These are phyloP conservation scores for Xylaria intraflava DNA, from an alignment of 495 filamentous ascomycete genomes.

Conservation along the genomic window DNA sequence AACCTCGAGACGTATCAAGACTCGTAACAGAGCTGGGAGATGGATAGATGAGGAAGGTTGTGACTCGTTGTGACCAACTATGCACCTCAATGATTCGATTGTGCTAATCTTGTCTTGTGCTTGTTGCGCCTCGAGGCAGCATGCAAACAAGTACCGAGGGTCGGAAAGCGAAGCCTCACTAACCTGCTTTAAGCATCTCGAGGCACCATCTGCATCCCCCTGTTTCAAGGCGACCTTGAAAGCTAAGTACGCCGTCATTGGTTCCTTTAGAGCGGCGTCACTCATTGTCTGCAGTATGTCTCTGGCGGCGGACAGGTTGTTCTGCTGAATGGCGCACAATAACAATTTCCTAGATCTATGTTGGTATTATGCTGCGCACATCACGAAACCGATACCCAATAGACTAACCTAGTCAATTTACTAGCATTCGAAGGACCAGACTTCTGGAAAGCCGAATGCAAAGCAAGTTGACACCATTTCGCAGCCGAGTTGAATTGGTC, in stretches of 20 bases:
- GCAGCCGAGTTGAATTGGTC: conserved; percentile 50
- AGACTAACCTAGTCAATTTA: conserved; percentile 59
- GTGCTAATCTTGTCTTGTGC: conserved; percentile 52
- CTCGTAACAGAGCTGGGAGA: conserved; percentile 61
- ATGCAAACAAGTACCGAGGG: conserved; percentile 64
- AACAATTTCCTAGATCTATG: conserved; percentile 56
- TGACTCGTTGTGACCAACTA: conserved; percentile 45
- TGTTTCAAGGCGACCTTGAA: conserved; percentile 65
- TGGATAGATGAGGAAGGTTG: conserved; percentile 48
- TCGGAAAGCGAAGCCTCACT: conserved; percentile 29
- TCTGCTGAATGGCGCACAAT: conserved; percentile 52
- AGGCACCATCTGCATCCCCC: conserved; percentile 51
- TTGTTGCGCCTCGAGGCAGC: conserved; percentile 67
- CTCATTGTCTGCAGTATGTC: conserved; percentile 57
- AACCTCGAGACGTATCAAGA: conserved; percentile 54
- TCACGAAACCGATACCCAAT: not conserved
- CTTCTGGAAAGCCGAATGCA: conserved; percentile 57
- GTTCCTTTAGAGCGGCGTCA: conserved; percentile 46
- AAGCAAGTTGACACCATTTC: conserved; percentile 66
- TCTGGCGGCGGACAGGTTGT: conserved; percentile 46
- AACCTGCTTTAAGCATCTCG: conserved; percentile 19
- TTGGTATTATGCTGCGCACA: not conserved
- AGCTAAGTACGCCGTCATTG: conserved; percentile 62
- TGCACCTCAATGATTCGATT: conserved; percentile 50
- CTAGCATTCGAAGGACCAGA: conserved; percentile 55